phyloP scores from a whole-genome alignment of 805 yeast genomes.

The Brettanomyces bruxellensis region DNA sequence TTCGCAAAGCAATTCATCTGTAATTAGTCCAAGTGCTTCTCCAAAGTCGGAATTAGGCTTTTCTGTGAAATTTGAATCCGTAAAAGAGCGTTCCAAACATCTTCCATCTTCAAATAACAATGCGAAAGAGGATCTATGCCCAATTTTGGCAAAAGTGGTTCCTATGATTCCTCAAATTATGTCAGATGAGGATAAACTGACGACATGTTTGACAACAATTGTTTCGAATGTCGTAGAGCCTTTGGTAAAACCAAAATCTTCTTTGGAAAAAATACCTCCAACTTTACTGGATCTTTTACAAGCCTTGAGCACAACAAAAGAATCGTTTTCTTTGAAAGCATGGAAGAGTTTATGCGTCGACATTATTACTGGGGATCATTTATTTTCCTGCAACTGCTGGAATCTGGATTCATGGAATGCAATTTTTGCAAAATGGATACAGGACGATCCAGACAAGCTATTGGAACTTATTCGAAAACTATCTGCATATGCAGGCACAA shows the following conservation, averaged over 20 bases:
- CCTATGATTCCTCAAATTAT: constrained; percentile 33
- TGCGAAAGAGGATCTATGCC: constrained; percentile 36
- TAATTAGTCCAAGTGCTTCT: constrained; percentile 2
- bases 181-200: constrained; percentile 55
- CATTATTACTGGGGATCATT: constrained; percentile 47
- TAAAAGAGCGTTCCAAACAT: constrained; percentile 1
- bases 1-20: constrained; percentile 13
- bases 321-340: constrained; percentile 30
- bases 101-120: constrained; percentile 8
- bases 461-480: constrained; percentile 41
- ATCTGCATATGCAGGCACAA: constrained; percentile 35
- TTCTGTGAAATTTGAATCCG: not conserved
- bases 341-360: constrained; percentile 67
- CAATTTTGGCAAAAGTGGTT: constrained; percentile 30
- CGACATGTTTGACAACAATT: constrained; percentile 39
- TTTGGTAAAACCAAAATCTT: constrained; percentile 35
- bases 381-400: constrained; percentile 33
- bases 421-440: constrained; percentile 55
- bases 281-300: constrained; percentile 35
- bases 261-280: constrained; percentile 29
- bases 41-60: not conserved
- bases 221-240: constrained; percentile 48
- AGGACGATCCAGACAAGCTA: constrained; percentile 51
- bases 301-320: constrained; percentile 25
- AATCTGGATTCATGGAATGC: constrained; percentile 40